Conservation (phyloP, 257 asterid genomes). For the Misopates orontium region DNA sequence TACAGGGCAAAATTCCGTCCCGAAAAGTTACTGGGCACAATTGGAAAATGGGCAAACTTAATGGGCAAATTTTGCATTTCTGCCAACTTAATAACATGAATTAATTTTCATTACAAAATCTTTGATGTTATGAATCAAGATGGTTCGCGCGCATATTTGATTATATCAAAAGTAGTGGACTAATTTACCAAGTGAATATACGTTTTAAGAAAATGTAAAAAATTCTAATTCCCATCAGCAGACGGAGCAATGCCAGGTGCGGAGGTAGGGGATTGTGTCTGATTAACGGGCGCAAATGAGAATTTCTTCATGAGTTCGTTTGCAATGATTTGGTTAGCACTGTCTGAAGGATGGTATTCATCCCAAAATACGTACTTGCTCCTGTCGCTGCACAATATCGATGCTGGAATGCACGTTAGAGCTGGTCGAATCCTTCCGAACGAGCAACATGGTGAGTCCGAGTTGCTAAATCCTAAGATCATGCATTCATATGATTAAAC, state of each 20-base stretch:
- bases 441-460: conserved; percentile 90
- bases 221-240: conserved; percentile 14
- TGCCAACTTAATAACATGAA: too few species aligned
- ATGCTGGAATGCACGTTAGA: conserved; percentile 78
- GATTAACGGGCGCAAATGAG: conserved; percentile 34
- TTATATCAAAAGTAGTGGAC: too few species aligned
- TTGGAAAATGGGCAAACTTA: too few species aligned
- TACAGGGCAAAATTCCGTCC: too few species aligned
- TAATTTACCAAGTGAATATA: too few species aligned
- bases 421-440: conserved; percentile 85
- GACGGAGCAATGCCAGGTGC: conserved; percentile 55
- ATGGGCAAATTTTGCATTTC: too few species aligned
- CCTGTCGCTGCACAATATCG: conserved; percentile 70
- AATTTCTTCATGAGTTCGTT: conserved; percentile 65
- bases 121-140: too few species aligned
- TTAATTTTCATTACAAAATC: too few species aligned
- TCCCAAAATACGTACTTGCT: conserved; percentile 96
- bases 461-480: conserved; percentile 62
- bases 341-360: conserved; percentile 85
- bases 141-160: too few species aligned
- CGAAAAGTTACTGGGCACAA: too few species aligned
- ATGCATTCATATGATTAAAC: background rate
- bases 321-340: conserved; percentile 72
- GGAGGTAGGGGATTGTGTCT: conserved; percentile 40
- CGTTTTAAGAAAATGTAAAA: too few species aligned